Evolutionary conservation across 306 rosid species (phyloP), one percentile per base, ranked within the genome.

Genomic region (Clitoria ternatea): DNA sequence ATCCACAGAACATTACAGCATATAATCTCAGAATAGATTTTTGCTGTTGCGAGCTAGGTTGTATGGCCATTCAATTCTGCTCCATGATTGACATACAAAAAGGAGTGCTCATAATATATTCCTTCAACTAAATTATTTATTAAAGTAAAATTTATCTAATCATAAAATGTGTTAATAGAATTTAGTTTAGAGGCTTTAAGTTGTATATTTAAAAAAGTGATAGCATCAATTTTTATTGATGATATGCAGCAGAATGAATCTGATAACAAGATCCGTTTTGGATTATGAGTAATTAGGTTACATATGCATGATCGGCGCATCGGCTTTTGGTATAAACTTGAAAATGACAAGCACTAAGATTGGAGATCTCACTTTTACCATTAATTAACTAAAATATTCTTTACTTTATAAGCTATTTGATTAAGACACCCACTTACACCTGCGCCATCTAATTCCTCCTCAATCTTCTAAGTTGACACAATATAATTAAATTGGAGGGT

Each of bases 311-410:
- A 67, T 2, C 55, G 47, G 54, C 32, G 75, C 54, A 68, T 35
- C 24, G 47, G 24, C 15, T 33, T 69, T 55, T 47, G 65, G 33
- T 66, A 54, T 70, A 47, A 24, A 30, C 44, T 70, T 40, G 81
- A 75, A 30, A 27, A 57, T 43, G 71, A 70, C 77, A 45, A 11
- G 60, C 74, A 69, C 77, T 52, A 24, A 23, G 13, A 54, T 18
- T 2, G 15, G 36, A 24, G 24, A 32, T 71, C 43, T 53, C 27
- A 43, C 68, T 71, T 71, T 63, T 33, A 14, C 15, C 27, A 3
- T 69, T 27, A 69, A 77, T n/a, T n/a, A n/a, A 32, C 40, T 4
- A 69, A 17, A 36, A 35, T 45, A 12, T 47, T 22, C 23, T 18
- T 63, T 56, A 74, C 37, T 55, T 47, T n/a, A n/a, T n/a, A 40